Base-by-base conservation (phyloP, 116 monocot genomes). In the Zostera marina region DNA sequence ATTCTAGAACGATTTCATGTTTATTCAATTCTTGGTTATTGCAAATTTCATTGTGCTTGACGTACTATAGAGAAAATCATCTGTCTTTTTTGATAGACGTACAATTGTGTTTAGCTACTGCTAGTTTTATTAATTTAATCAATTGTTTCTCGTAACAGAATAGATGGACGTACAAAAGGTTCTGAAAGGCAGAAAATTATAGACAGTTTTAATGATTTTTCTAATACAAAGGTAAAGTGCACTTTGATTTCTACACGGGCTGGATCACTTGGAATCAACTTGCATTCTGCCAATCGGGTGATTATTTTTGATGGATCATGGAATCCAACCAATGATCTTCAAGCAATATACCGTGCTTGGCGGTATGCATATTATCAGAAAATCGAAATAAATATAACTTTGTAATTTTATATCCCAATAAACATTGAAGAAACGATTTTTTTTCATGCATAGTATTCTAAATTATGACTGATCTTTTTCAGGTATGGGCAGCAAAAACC, bases 251-350 rank as follows among this genome's bases (percentile, higher is more conserved):
- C 94, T 47, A 94, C 94, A 53, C 70, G 88, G 61, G 94, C 94
- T 53, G 94, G 94, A 49, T 88, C 94, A 41, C 72, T 94, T 57
- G 94, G 94, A 48, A 94, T 94, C 42, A 94, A 94, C 62, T 79
- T 94, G 52, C 74, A 88, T 77, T 79, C 85, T 67, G 94, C 94
- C 40, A 94, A 94, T 62, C 85, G 94, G 59, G 88, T 94, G 53
- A 68, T 94, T 65, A 62, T 94, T 60, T 75, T 94, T 57, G 94
- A 94, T 75, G 94, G 94, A 56, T 94, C 94, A 7, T 94, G 94
- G 94, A 94, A 94, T 71, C 94, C 94, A 57, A 94, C 94, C 20
- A 70, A 94, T 61, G 94, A 94, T 58, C 79, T 94, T 47, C 94
- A 94, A 63, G 94, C 94, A 52, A 94, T 94, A 63, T 88, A 77